Percentiles rank a stretch among this genome's conserved stretches.
These are phyloP conservation scores for Sisymbrium irio DNA, from an alignment of 345 rosid species.

Conservation along the genomic window DNA sequence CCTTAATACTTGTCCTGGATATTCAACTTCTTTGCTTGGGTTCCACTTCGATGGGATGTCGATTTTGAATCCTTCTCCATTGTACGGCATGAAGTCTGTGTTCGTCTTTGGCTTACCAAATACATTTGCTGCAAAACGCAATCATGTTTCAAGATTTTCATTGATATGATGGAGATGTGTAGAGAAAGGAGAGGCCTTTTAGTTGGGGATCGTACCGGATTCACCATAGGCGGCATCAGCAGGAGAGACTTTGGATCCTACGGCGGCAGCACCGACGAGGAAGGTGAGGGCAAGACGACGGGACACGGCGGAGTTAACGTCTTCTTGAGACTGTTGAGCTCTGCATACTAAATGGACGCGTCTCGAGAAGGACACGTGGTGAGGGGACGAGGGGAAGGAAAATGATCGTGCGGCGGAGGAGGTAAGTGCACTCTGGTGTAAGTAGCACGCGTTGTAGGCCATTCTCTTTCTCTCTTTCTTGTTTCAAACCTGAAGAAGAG, in stretches of 20 bases:
- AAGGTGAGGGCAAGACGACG: conserved; percentile 82
- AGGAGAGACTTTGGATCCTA: conserved; percentile 81
- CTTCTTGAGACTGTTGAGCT: conserved; percentile 56
- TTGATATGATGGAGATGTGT: conserved; percentile 2
- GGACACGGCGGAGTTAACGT: conserved; percentile 41
- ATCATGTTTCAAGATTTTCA: conserved; percentile 2
- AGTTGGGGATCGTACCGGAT: conserved; percentile 49
- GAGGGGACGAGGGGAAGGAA: conserved; percentile 36
- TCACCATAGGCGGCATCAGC: conserved; percentile 98
- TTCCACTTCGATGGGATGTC: conserved; percentile 88
- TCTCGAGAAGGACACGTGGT: conserved; percentile 43
- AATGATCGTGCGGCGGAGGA: conserved; percentile 39
- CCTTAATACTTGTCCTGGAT: conserved; percentile 85
- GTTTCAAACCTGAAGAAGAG: neutral
- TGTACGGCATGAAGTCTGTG: conserved; percentile 69
- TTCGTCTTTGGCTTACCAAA: conserved; percentile 87
- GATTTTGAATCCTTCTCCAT: conserved; percentile 77
- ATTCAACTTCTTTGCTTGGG: conserved; percentile 90
- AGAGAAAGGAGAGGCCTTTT: neutral
- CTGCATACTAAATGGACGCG: conserved; percentile 54
- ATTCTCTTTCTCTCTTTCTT: conserved; percentile 17
- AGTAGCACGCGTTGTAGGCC: conserved; percentile 72
- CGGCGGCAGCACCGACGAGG: conserved; percentile 74
- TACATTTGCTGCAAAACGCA: conserved; percentile 63
- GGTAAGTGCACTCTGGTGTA: conserved; percentile 60